Percentiles rank a stretch among this genome's conserved stretches.
Conservation (phyloP, 225 moss, liverwort and hornwort species). For the Pleurozium schreberi region DNA sequence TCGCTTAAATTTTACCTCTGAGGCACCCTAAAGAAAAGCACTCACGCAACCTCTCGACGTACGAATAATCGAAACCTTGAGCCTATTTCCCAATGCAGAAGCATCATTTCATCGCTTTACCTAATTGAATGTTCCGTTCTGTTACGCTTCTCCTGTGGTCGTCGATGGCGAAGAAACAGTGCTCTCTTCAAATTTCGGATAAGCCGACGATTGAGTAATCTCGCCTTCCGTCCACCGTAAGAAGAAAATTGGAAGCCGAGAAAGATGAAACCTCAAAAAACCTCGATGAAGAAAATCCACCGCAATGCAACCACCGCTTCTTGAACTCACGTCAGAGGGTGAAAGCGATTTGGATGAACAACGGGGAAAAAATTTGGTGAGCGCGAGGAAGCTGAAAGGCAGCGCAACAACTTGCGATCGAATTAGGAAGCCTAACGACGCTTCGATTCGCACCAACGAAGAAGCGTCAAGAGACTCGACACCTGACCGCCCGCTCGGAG, state of each 20-base stretch:
- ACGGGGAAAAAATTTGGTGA: not conserved
- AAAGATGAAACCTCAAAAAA: not conserved
- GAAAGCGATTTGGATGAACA: not conserved
- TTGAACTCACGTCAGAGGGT: not conserved
- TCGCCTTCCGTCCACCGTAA: not conserved
- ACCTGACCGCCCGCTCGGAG: not conserved
- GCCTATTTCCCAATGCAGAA: not conserved
- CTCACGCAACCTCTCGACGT: not conserved
- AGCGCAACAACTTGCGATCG: not conserved
- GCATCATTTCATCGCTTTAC: not conserved
- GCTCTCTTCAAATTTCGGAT: not conserved
- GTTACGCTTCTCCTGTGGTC: not conserved
- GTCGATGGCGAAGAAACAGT: not conserved
- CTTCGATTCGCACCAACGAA: not conserved
- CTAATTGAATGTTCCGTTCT: not conserved
- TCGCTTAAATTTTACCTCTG: not conserved
- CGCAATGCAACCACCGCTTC: not conserved
- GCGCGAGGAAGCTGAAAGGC: not conserved
- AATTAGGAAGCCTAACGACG: not conserved
- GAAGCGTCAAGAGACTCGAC: constrained; percentile 2
- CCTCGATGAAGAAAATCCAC: not conserved
- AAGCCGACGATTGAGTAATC: not conserved
- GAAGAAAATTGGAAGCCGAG: not conserved
- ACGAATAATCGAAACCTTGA: not conserved
- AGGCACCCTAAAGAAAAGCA: not conserved